These are phyloP conservation scores for Boletus sp. DNA, from an alignment of 768 basidiomycete genomes.

Conservation along the genomic window DNA sequence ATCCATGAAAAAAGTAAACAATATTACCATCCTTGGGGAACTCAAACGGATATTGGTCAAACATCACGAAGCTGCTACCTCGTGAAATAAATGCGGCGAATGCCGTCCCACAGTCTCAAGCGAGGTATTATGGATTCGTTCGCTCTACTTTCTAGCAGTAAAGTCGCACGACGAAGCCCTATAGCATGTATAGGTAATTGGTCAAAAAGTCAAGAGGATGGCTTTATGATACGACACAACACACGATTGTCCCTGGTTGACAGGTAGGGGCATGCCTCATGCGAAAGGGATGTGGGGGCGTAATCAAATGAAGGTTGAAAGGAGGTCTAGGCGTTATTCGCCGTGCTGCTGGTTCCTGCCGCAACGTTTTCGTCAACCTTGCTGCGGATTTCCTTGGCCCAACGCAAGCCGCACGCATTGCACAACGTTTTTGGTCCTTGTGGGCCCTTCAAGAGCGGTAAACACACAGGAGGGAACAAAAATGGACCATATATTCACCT, in stretches of 20 bases:
- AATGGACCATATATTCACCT: slow-evolving; percentile 42
- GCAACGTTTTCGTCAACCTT: slow-evolving; percentile 35
- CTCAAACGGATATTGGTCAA: slow-evolving; percentile 2
- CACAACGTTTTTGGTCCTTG: slow-evolving; percentile 96
- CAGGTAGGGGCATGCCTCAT: slow-evolving; percentile 4
- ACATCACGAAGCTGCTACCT: background rate
- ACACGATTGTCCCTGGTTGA: slow-evolving; percentile 4
- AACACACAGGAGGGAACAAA: slow-evolving; percentile 14
- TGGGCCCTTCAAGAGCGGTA: slow-evolving; percentile 60
- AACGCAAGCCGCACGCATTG: slow-evolving; percentile 92
- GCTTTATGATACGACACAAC: slow-evolving; percentile 6
- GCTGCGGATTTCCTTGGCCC: slow-evolving; percentile 75
- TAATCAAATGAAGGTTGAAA: background rate
- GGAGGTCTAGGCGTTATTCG: slow-evolving; percentile 15
- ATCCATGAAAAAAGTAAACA: background rate
- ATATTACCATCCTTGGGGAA: slow-evolving; percentile 4
- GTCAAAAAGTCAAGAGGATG: slow-evolving; percentile 19
- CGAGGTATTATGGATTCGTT: slow-evolving; percentile 2
- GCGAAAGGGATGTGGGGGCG: background rate
- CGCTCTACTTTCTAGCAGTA: slow-evolving; percentile 8
- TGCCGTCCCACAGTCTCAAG: background rate
- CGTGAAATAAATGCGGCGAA: slow-evolving; percentile 6
- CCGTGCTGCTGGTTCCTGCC: slow-evolving; percentile 22
- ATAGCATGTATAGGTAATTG: slow-evolving; percentile 5
- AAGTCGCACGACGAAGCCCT: slow-evolving; percentile 3